phyloP scores from a whole-genome alignment of 2,329 filamentous ascomycete species.

The Cadophora sp. region DNA sequence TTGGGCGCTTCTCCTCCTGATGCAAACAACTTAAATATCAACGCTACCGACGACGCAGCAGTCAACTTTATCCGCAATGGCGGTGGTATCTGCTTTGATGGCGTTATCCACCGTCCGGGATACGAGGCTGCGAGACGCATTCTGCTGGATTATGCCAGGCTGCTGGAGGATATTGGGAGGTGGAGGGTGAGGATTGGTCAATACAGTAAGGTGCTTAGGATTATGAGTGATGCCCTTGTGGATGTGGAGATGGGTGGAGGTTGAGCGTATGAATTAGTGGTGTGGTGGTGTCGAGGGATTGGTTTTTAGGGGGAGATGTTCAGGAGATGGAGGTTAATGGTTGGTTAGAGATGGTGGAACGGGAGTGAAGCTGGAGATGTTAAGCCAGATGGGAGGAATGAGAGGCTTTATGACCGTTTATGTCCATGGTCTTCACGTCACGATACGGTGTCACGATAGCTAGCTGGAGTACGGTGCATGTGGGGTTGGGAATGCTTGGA shows the following conservation, averaged over 20 bases:
- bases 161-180: conserved; percentile 58
- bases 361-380: background rate
- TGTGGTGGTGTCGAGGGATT: no score
- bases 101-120: conserved; percentile 54
- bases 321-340: no score
- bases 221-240: conserved; percentile 58
- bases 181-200: conserved; percentile 54
- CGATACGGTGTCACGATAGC: background rate
- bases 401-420: background rate
- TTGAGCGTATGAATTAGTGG: no score
- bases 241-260: conserved; percentile 40
- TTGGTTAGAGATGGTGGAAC: no score
- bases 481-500: background rate
- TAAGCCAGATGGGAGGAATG: background rate
- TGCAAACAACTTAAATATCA: background rate
- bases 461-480: background rate
- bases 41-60: conserved; percentile 42
- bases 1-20: conserved; percentile 36
- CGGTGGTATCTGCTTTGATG: conserved; percentile 54
- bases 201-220: conserved; percentile 58
- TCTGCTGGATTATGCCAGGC: conserved; percentile 56
- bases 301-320: no score
- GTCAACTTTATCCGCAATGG: conserved; percentile 55
- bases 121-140: conserved; percentile 58
- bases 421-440: background rate